phyloP scores from a whole-genome alignment of 352 stramenopile species.

The Plasmopara viticola region DNA sequence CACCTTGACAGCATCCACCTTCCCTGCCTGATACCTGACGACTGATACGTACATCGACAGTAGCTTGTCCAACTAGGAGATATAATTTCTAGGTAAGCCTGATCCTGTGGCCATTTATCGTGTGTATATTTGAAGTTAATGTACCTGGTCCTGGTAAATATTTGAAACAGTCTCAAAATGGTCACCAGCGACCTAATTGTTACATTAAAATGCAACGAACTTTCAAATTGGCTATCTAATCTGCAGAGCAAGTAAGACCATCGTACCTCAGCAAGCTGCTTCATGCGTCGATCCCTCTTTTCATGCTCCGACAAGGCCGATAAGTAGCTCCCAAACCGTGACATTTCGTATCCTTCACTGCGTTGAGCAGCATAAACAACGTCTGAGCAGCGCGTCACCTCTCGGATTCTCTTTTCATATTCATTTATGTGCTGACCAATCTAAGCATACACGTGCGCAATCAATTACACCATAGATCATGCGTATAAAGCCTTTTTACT shows the following conservation, averaged over 20 bases:
- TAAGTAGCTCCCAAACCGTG: conserved; percentile 79
- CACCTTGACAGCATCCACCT: conserved; percentile 84
- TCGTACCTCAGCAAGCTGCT: conserved; percentile 52
- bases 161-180: conserved; percentile 84
- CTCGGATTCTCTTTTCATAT: conserved; percentile 77
- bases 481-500: not conserved
- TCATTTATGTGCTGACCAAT: conserved; percentile 84
- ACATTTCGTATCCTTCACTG: conserved; percentile 82
- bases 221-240: too few species aligned
- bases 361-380: conserved; percentile 74
- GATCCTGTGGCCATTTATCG: not conserved
- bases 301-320: conserved; percentile 69
- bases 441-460: conserved; percentile 16
- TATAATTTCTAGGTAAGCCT: conserved; percentile 6
- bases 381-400: conserved; percentile 79
- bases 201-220: not conserved
- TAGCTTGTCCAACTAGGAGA: conserved; percentile 63
- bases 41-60: conserved; percentile 84
- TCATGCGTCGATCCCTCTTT: conserved; percentile 71
- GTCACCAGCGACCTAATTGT: conserved; percentile 51
- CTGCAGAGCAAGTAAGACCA: too few species aligned
- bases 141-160: conserved; percentile 81
- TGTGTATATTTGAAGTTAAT: not conserved
- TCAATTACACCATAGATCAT: not conserved
- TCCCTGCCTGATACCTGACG: conserved; percentile 77